Conservation (phyloP, 1,284 basidiomycete species). For the Peniophora sp. region DNA sequence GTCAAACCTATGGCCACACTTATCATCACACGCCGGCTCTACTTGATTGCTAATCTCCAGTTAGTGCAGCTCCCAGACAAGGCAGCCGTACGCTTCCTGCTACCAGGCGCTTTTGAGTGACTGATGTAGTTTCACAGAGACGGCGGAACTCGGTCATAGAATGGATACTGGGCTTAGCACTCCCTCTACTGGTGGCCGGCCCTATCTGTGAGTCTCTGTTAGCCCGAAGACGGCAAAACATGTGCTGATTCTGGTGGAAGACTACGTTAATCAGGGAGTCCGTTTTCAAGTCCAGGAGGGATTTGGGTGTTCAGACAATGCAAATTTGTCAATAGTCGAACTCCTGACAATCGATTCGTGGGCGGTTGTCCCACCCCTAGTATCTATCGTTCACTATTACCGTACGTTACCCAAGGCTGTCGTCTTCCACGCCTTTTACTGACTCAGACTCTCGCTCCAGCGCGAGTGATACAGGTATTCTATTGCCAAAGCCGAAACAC, state of each 20-base stretch:
- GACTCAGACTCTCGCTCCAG: background rate
- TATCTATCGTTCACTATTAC: background rate
- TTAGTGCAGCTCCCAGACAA: background rate
- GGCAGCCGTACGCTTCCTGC: background rate
- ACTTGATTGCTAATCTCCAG: background rate
- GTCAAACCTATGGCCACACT: background rate
- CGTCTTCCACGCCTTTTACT: background rate
- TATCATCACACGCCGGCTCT: background rate
- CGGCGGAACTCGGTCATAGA: background rate
- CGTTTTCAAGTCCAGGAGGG: background rate
- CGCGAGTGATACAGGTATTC: background rate
- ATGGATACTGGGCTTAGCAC: background rate
- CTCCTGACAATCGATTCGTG: background rate
- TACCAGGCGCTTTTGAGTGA: background rate
- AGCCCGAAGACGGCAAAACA: too few species aligned
- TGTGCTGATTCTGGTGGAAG: background rate
- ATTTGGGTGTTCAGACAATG: background rate
- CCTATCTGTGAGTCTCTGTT: background rate
- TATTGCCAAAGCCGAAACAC: background rate
- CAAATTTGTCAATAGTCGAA: background rate
- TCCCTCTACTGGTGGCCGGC: background rate
- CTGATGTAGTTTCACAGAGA: background rate
- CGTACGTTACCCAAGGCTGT: background rate
- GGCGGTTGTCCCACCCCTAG: background rate
- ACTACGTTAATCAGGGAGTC: background rate